These are phyloP conservation scores for Moringa oleifera DNA, from an alignment of 345 rosid genomes.

Conservation along the genomic window DNA sequence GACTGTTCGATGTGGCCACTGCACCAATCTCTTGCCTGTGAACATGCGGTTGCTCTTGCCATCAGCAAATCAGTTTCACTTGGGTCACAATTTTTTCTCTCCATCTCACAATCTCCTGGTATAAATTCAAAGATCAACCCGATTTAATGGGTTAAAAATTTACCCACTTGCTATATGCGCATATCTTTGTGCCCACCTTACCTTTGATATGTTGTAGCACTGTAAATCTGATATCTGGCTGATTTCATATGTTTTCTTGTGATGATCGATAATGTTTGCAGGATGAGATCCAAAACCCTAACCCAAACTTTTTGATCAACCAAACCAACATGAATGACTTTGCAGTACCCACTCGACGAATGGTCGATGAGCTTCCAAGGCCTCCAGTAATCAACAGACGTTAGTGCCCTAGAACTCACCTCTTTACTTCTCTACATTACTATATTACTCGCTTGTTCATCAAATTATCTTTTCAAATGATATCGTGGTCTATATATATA, in stretches of 20 bases:
- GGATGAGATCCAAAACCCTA: conserved; percentile 43
- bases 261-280: conserved; percentile 3
- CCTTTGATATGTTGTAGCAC: too few relatives aligned
- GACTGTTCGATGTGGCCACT: conserved; percentile 54
- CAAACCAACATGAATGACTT: conserved; percentile 31
- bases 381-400: conserved; percentile 46
- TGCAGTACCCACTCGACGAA: conserved; percentile 23
- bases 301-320: conserved; percentile 28
- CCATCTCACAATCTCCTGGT: conserved; percentile 39
- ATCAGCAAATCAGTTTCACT: conserved; percentile 34
- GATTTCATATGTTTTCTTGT: neutral
- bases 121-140: neutral
- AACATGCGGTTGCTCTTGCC: conserved; percentile 43
- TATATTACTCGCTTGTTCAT: neutral
- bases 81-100: conserved; percentile 36
- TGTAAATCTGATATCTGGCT: too few relatives aligned
- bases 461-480: neutral
- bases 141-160: too few relatives aligned
- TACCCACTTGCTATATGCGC: too few relatives aligned
- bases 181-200: too few relatives aligned
- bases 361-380: conserved; percentile 38
- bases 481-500: neutral
- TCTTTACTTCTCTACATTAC: neutral
- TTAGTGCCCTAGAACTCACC: conserved; percentile 14
- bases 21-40: conserved; percentile 44